Percentiles rank a stretch among this genome's conserved stretches.
Conservation (phyloP, 305 asterid species). For the Caryopteris hybrid region DNA sequence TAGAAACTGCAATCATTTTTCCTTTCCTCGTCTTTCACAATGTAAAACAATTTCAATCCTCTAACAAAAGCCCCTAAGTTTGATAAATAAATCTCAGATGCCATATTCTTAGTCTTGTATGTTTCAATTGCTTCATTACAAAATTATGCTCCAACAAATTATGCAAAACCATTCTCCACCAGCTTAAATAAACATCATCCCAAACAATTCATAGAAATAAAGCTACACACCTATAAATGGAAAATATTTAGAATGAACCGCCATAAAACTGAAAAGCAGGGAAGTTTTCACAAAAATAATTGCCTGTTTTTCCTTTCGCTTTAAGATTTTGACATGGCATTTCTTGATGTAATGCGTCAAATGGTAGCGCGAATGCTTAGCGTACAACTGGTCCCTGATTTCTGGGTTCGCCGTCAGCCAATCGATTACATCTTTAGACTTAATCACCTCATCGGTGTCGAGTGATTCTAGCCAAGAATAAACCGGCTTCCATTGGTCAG, state of each 20-base stretch:
- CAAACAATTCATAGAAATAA: not conserved
- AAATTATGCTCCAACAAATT: not conserved
- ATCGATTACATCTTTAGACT: constrained; percentile 74
- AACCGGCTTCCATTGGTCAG: constrained; percentile 94
- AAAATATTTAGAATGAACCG: not conserved
- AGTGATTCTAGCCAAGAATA: constrained; percentile 87
- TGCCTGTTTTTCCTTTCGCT: constrained; percentile 75
- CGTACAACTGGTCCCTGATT: constrained; percentile 67
- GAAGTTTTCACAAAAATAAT: not conserved
- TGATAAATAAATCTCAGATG: not conserved
- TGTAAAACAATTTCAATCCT: not conserved
- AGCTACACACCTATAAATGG: not conserved
- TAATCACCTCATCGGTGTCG: constrained; percentile 71
- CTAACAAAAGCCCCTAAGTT: not conserved
- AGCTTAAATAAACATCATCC: not conserved
- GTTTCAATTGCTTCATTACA: not conserved
- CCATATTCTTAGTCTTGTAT: not conserved
- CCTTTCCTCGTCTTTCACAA: not conserved
- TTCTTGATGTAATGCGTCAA: constrained; percentile 90
- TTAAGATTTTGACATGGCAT: constrained; percentile 86
- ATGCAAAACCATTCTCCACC: not conserved
- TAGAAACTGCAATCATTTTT: not conserved
- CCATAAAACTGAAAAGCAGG: not conserved
- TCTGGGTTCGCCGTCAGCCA: constrained; percentile 84
- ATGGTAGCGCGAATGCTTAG: constrained; percentile 92